Evolutionary conservation across 2,329 filamentous ascomycete species (phyloP).

Genomic region (Penicillium sp.): DNA sequence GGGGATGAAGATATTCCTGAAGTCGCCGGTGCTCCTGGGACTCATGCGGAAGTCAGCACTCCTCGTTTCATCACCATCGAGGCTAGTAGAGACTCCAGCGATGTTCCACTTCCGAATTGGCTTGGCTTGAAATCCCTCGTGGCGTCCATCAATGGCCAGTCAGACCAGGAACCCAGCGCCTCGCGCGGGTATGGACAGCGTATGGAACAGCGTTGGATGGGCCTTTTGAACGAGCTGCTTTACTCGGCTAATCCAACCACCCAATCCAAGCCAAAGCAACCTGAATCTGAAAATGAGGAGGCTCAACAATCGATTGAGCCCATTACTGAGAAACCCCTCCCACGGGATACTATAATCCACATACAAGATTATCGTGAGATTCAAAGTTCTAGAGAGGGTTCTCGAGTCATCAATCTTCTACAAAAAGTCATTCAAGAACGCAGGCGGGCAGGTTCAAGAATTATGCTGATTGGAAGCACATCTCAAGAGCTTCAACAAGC

Average conservation of each 20-base stretch:
- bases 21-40: conserved; percentile 19
- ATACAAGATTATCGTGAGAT: conserved; percentile 83
- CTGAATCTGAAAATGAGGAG: conserved; percentile 10
- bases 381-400: conserved; percentile 69
- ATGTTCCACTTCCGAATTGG: conserved; percentile 38
- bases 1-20: conserved; percentile 45
- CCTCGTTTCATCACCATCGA: conserved; percentile 43
- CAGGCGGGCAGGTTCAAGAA: conserved; percentile 70
- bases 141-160: conserved; percentile 35
- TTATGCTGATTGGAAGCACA: conserved; percentile 81
- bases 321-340: conserved; percentile 13
- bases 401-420: conserved; percentile 70
- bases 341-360: conserved; percentile 68
- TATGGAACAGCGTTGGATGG: conserved; percentile 37
- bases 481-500: conserved; percentile 53
- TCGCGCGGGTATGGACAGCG: conserved; percentile 25
- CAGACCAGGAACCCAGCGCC: conserved; percentile 25
- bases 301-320: conserved; percentile 14
- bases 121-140: conserved; percentile 37
- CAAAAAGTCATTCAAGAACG: conserved; percentile 72
- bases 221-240: conserved; percentile 41
- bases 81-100: conserved; percentile 33
- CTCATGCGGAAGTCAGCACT: conserved; percentile 22
- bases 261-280: background rate
- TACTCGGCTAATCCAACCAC: conserved; percentile 4